phyloP scores from a whole-genome alignment of 768 basidiomycete genomes.

The Dentipellis fragilis region DNA sequence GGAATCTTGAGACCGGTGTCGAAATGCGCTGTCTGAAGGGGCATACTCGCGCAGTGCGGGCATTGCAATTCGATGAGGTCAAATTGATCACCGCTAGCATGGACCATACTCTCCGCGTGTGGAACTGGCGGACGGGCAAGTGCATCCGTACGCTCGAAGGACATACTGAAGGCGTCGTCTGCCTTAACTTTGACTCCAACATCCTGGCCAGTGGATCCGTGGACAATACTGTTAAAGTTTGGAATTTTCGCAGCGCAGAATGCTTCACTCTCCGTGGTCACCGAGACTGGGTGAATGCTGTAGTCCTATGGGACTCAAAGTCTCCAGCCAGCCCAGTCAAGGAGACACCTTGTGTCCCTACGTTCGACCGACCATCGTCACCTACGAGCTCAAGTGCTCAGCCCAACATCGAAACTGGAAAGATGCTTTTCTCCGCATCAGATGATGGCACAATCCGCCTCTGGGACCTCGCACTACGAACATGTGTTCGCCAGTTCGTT shows the following conservation, averaged over 20 bases:
- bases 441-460: slow-evolving; percentile 91
- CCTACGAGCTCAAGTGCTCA: slow-evolving; percentile 22
- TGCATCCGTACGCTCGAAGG: slow-evolving; percentile 84
- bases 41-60: slow-evolving; percentile 85
- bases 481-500: slow-evolving; percentile 73
- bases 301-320: slow-evolving; percentile 81
- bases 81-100: slow-evolving; percentile 95
- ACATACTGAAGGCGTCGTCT: slow-evolving; percentile 86
- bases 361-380: slow-evolving; percentile 14
- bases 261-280: slow-evolving; percentile 93
- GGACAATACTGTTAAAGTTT: slow-evolving; percentile 90
- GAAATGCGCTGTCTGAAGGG: slow-evolving; percentile 79
- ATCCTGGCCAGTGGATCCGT: slow-evolving; percentile 89
- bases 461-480: slow-evolving; percentile 80
- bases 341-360: neutral
- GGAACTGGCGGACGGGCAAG: slow-evolving; percentile 89
- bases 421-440: slow-evolving; percentile 95
- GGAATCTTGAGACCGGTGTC: slow-evolving; percentile 90
- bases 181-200: slow-evolving; percentile 84
- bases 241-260: slow-evolving; percentile 87
- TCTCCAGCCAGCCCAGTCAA: neutral
- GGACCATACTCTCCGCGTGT: slow-evolving; percentile 92
- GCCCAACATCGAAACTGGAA: slow-evolving; percentile 64
- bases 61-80: slow-evolving; percentile 90
- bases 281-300: slow-evolving; percentile 92